These are phyloP conservation scores for Ophiostoma perfectum DNA, from an alignment of 2,329 filamentous ascomycete genomes.

Conservation along the genomic window DNA sequence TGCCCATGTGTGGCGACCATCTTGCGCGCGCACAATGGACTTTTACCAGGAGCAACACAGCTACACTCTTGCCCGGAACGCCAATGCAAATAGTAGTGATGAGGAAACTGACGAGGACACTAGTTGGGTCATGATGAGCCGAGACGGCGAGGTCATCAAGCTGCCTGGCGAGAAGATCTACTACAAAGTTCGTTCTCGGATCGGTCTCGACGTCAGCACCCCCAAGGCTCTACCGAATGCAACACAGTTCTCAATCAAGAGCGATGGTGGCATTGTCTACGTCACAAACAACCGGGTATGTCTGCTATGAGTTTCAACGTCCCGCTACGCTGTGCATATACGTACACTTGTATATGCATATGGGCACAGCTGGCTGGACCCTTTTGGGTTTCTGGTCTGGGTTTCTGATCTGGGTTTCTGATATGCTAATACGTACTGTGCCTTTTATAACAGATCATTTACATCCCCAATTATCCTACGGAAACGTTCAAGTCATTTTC, in stretches of 20 bases:
- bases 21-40: slow-evolving; percentile 20
- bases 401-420: no score
- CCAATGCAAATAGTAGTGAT: slow-evolving; percentile 31
- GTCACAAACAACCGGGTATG: slow-evolving; percentile 80
- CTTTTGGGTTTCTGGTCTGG: not conserved
- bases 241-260: slow-evolving; percentile 62
- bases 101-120: slow-evolving; percentile 52
- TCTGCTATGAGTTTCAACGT: not conserved
- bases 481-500: slow-evolving; percentile 78
- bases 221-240: slow-evolving; percentile 60
- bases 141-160: slow-evolving; percentile 68
- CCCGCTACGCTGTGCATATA: not conserved
- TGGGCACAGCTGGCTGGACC: not conserved
- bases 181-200: slow-evolving; percentile 73
- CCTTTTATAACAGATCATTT: slow-evolving; percentile 61
- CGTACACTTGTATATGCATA: not conserved
- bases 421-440: slow-evolving; percentile 13
- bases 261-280: slow-evolving; percentile 68
- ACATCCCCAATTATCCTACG: slow-evolving; percentile 69
- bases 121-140: slow-evolving; percentile 88
- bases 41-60: slow-evolving; percentile 31
- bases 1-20: slow-evolving; percentile 14
- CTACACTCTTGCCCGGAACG: slow-evolving; percentile 40
- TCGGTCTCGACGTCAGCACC: slow-evolving; percentile 68
- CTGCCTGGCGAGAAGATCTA: slow-evolving; percentile 78